Evolutionary conservation across 1,284 basidiomycete species (phyloP).

Genomic region (Omphalotus olearius): DNA sequence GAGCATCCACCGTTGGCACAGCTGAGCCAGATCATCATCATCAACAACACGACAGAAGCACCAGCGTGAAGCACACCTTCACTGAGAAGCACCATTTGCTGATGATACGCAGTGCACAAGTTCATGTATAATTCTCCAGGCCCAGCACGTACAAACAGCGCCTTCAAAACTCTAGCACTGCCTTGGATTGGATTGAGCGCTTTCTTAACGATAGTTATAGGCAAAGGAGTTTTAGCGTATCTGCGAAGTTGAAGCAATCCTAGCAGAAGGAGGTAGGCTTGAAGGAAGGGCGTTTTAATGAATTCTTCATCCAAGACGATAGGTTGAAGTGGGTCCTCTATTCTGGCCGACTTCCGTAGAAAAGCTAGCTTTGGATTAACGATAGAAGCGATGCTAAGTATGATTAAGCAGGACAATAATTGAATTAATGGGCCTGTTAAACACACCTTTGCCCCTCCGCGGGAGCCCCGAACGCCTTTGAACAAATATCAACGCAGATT

Average conservation of each 20-base stretch:
- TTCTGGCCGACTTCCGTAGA: background rate
- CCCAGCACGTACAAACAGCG: background rate
- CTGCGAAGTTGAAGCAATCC: background rate
- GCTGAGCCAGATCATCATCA: no score
- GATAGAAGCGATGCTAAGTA: background rate
- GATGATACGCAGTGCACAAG: background rate
- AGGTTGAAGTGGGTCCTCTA: background rate
- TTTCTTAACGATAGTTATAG: background rate
- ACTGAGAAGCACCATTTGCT: background rate
- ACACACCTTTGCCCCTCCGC: background rate
- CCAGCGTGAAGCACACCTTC: no score
- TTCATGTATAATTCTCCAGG: background rate
- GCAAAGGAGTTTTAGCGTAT: background rate
- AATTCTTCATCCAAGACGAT: conserved; percentile 2
- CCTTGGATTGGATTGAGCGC: background rate
- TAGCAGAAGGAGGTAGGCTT: conserved; percentile 4
- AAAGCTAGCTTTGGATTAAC: background rate
- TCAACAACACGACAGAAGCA: no score
- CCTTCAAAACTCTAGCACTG: background rate
- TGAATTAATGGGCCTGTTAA: no score
- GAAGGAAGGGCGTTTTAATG: conserved; percentile 3
- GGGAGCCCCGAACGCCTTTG: background rate
- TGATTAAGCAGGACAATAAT: background rate
- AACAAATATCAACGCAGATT: conserved; percentile 2
- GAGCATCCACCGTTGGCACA: no score